A percentile compares a stretch with the other conserved stretches of the same genome.
These are phyloP conservation scores for Cryphonectria parasitica DNA, from an alignment of 2,329 filamentous ascomycete species.

Conservation along the genomic window DNA sequence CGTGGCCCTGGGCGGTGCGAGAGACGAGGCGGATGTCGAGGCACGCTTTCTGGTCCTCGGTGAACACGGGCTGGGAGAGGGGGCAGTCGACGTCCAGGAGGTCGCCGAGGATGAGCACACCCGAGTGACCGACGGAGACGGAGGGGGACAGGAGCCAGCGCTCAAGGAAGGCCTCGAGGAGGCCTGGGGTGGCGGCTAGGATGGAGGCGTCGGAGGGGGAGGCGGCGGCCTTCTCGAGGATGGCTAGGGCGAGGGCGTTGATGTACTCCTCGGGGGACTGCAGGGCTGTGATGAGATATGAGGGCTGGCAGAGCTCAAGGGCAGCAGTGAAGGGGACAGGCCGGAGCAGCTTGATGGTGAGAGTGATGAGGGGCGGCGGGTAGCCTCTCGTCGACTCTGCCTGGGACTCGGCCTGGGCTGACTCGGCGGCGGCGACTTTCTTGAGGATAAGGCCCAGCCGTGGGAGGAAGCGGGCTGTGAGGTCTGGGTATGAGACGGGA, in stretches of 20 bases:
- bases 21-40: slow-evolving; percentile 33
- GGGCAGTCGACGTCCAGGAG: slow-evolving; percentile 61
- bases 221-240: slow-evolving; percentile 59
- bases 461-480: slow-evolving; percentile 58
- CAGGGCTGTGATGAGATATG: slow-evolving; percentile 56
- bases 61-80: slow-evolving; percentile 36
- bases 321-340: slow-evolving; percentile 57
- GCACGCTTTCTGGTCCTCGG: slow-evolving; percentile 28
- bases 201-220: slow-evolving; percentile 53
- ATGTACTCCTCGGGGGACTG: slow-evolving; percentile 58
- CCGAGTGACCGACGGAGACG: slow-evolving; percentile 60
- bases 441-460: slow-evolving; percentile 57
- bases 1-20: slow-evolving; percentile 51
- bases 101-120: slow-evolving; percentile 53
- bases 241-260: slow-evolving; percentile 60
- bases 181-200: slow-evolving; percentile 52
- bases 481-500: slow-evolving; percentile 38
- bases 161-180: slow-evolving; percentile 53
- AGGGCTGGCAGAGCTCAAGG: slow-evolving; percentile 55
- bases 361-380: slow-evolving; percentile 53
- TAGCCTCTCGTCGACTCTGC: slow-evolving; percentile 36
- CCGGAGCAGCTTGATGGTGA: slow-evolving; percentile 59
- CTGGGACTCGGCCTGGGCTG: not conserved
- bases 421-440: slow-evolving; percentile 41
- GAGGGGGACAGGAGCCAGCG: slow-evolving; percentile 58